Evolutionary conservation across 2,329 filamentous ascomycete species (phyloP), one percentile per base, ranked within the genome.

Genomic region (Arthroderma sp.): DNA sequence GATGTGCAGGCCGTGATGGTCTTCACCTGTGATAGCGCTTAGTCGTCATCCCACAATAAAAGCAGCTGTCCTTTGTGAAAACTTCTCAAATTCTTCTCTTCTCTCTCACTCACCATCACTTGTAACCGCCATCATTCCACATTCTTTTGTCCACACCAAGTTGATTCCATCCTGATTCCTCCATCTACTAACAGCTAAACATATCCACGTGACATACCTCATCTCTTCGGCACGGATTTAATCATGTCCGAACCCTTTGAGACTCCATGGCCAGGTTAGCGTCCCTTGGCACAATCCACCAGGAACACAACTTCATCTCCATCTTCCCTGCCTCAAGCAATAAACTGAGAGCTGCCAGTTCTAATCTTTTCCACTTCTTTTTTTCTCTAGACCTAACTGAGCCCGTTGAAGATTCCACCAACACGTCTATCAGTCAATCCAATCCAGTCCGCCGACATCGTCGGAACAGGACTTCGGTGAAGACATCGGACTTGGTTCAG

Each of bases 401-500:
- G 15, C 15, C 15, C 15, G 15, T 22, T 48, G 46, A 46, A 37
- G 40, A 46, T 39, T 32, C 43, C 29, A 41, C 42, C 43, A 44
- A 38, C 27, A 44, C 42, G 42, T 38, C 42, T 9, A 36, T 37
- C 28, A 30, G 38, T 22, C 34, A 29, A 38, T 30, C 30, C 37
- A 34, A 11, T 45, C 38, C 44, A 36, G 38, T 38, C 29, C 46
- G 44, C 40, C 49, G 49, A n/a, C 51, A 53, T 41, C 51, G 51
- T 39, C 49, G 51, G 10, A 49, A 44, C 38, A 41, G 51, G 8
- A 43, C 47, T n/a, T 44, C 46, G 33, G 49, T 50, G 39, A 48
- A 45, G 27, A 40, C 42, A 22, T 43, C 45, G 11, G 51, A 53
- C 44, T 40, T 51, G 36, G 46, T 51, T 36, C 41, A 40, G 38